These are phyloP conservation scores for Toxoplasma gondii DNA, from an alignment of 169 alveolate species.

Conservation along the genomic window DNA sequence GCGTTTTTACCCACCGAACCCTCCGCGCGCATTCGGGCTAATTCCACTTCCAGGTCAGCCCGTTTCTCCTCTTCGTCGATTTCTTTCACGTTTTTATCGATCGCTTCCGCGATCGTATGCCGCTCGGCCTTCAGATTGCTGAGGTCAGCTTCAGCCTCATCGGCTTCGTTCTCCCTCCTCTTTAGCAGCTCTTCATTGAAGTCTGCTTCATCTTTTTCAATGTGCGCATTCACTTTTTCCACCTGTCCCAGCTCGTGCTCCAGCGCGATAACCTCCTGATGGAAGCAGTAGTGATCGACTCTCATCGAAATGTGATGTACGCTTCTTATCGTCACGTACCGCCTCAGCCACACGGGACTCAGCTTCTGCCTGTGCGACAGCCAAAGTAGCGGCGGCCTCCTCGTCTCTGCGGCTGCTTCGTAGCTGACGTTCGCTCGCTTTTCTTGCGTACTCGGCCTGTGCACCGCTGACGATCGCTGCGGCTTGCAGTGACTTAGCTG, in stretches of 20 bases:
- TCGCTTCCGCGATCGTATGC: not conserved
- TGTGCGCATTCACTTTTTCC: not conserved
- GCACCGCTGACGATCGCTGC: not conserved
- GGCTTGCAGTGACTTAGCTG: not conserved
- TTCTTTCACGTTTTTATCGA: not conserved
- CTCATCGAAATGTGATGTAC: not conserved
- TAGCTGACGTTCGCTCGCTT: not conserved
- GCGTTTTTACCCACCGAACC: not conserved
- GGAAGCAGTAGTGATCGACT: not conserved
- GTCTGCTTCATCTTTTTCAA: not conserved
- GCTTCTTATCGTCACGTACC: not conserved
- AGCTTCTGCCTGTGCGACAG: not conserved
- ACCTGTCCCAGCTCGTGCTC: not conserved
- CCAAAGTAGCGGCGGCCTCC: not conserved
- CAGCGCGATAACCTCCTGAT: not conserved
- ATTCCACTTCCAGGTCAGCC: not conserved
- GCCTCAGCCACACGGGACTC: not conserved
- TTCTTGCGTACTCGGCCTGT: constrained; percentile 35
- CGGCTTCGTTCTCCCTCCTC: not conserved
- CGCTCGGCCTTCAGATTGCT: not conserved
- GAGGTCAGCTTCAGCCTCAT: constrained; percentile 5
- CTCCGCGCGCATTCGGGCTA: not conserved
- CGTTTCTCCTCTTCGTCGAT: not conserved
- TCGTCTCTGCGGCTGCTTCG: not conserved
- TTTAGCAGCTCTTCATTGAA: not conserved